Evolutionary conservation across 371 early-diverging fungal genomes (phyloP), one percentile per base, ranked within the genome.

Genomic region (Mucor circinelloides): DNA sequence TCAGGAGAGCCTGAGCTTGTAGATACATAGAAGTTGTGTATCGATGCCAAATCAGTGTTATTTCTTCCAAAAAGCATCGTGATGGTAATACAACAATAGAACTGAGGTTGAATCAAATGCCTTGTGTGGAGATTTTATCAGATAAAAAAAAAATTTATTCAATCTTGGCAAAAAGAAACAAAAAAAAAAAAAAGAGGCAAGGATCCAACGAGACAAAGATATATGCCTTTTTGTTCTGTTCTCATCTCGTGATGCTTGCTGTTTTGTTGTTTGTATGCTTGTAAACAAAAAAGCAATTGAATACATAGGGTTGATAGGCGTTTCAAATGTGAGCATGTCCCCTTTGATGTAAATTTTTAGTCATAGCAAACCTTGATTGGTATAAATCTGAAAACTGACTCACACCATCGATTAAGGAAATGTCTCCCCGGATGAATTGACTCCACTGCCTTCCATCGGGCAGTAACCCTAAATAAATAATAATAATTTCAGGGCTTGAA

Each of bases 1-100:
- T 76, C 72, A 28, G 67, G 69, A 12, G 65, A 65, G 54, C 73
- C 67, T 28, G 75, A 77, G 23, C 63, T 69, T n/a, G 73, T 67
- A 30, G 60, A 67, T 1, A 77, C 59, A 27, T 69, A 55, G 42
- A 80, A 76, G 17, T 67, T 72, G 21, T 63, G 63, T 6, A 79
- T 68, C 28, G 75, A 32, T 40, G 42, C 54, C 12, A 60, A 40
- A 52, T 65, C 57, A 28, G 50, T 38, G 28, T 63, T 66, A 55
- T 67, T 46, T 38, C 70, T 71, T 27, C 56, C 59, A 60, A 75
- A 70, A 59, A 74, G 40, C 74, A 74, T 70, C 57, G 56, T 61
- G 52, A 52, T 52, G 40, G 59, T 68, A 50, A 50, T 40, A 64
- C 42, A 64, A 42, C 23, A 55, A 40, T n/a, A 56, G 42, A 40